Conservation (phyloP, 2,329 filamentous ascomycete genomes). For the Neofusicoccum sp. region DNA sequence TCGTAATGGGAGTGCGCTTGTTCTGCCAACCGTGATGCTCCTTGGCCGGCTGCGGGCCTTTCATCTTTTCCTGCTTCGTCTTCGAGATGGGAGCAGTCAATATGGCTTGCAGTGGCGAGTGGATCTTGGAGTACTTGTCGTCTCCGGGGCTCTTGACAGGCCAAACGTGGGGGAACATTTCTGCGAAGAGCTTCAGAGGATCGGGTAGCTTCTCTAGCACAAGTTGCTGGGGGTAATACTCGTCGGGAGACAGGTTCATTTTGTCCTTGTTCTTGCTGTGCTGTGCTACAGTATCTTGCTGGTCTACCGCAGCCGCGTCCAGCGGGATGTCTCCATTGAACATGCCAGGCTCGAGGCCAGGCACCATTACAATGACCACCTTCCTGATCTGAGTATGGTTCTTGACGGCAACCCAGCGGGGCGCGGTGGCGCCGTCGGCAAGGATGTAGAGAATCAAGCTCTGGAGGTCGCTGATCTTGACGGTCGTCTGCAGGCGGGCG, state of each 20-base stretch:
- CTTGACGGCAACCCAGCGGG: constrained; percentile 65
- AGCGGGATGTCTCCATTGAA: constrained; percentile 64
- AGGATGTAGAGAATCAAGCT: constrained; percentile 62
- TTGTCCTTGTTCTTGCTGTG: constrained; percentile 30
- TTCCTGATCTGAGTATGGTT: constrained; percentile 64
- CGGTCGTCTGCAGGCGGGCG: constrained; percentile 56
- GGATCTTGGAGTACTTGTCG: constrained; percentile 75
- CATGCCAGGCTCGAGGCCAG: constrained; percentile 87
- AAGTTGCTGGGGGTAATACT: constrained; percentile 53
- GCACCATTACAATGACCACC: constrained; percentile 88
- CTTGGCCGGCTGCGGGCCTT: constrained; percentile 61
- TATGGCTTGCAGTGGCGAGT: constrained; percentile 86
- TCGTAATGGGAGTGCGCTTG: constrained; percentile 77
- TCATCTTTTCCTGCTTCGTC: constrained; percentile 67
- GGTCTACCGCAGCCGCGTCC: background rate
- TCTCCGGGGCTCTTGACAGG: constrained; percentile 87
- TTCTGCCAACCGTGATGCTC: constrained; percentile 71
- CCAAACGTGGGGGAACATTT: constrained; percentile 88
- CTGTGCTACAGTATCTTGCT: constrained; percentile 25
- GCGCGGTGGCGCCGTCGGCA: constrained; percentile 58
- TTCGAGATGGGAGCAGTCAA: constrained; percentile 74
- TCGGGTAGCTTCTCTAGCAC: constrained; percentile 44
- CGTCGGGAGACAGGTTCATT: constrained; percentile 47
- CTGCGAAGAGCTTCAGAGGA: constrained; percentile 64
- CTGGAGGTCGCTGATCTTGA: constrained; percentile 63